Conservation (phyloP, 345 rosid species). For the Lagerstroemia speciosa region DNA sequence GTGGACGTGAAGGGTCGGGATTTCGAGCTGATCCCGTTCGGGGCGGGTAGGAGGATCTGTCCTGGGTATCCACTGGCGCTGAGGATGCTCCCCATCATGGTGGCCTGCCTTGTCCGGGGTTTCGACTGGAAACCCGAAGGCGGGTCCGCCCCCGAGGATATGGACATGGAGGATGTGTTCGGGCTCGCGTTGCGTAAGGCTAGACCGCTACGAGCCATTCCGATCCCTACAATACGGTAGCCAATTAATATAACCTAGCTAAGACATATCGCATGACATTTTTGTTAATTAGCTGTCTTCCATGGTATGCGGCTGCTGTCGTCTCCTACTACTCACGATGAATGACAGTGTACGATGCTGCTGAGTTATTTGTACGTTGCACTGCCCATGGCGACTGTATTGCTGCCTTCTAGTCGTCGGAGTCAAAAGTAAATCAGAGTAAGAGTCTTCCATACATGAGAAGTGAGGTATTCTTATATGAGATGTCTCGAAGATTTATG, state of each 20-base stretch:
- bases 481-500: too few relatives aligned
- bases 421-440: too few relatives aligned
- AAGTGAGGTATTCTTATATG: too few relatives aligned
- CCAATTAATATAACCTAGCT: not conserved
- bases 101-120: slow-evolving; percentile 25
- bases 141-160: not conserved
- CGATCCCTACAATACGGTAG: not conserved
- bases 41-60: slow-evolving; percentile 25
- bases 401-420: too few relatives aligned
- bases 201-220: slow-evolving; percentile 1
- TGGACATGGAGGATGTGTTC: slow-evolving; percentile 5
- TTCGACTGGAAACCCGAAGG: slow-evolving; percentile 1
- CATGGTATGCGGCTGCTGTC: too few relatives aligned
- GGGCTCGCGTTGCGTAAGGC: slow-evolving; percentile 7
- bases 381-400: too few relatives aligned
- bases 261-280: too few relatives aligned
- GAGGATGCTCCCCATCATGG: slow-evolving; percentile 25
- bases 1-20: slow-evolving; percentile 15
- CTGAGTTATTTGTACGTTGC: too few relatives aligned
- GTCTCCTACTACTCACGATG: not conserved
- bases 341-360: too few relatives aligned
- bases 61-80: slow-evolving; percentile 34
- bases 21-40: slow-evolving; percentile 23
- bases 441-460: too few relatives aligned
- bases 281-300: too few relatives aligned